Evolutionary conservation across 805 yeast genomes (phyloP).

Genomic region (Priceomyces fermenticarens): DNA sequence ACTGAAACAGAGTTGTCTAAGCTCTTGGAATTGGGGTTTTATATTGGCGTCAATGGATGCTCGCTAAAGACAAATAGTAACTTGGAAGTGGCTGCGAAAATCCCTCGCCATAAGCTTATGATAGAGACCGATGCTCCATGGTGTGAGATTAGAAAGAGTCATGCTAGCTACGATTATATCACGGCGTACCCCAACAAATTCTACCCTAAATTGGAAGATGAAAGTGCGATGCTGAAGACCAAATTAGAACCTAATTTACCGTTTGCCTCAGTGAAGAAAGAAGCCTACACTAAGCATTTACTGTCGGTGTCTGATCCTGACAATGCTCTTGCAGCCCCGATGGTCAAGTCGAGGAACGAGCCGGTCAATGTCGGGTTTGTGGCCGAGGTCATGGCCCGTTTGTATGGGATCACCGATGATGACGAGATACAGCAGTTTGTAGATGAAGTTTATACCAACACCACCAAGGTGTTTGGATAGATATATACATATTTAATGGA

Average conservation of each 20-base stretch:
- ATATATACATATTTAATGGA: not conserved
- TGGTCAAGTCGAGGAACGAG: constrained; percentile 86
- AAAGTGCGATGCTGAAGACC: constrained; percentile 8
- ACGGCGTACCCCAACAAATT: constrained; percentile 53
- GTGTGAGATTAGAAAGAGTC: constrained; percentile 90
- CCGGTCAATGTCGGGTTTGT: constrained; percentile 84
- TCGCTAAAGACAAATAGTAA: constrained; percentile 79
- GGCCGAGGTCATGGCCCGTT: constrained; percentile 47
- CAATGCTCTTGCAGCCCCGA: constrained; percentile 30
- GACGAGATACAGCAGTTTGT: constrained; percentile 29
- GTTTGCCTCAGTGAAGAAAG: constrained; percentile 63
- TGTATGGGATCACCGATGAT: constrained; percentile 27
- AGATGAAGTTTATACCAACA: constrained; percentile 33
- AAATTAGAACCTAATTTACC: constrained; percentile 54
- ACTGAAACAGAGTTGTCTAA: constrained; percentile 57
- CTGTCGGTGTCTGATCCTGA: constrained; percentile 11
- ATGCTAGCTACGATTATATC: constrained; percentile 64
- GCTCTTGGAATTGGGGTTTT: constrained; percentile 58
- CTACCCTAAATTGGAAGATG: constrained; percentile 40
- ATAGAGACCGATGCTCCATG: constrained; percentile 98
- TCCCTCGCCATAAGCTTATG: constrained; percentile 72
- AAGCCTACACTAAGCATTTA: constrained; percentile 43
- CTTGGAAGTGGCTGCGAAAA: constrained; percentile 54
- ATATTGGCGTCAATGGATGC: constrained; percentile 88
- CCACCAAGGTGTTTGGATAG: constrained; percentile 28